Percentiles rank a stretch among this genome's conserved stretches.
These are phyloP conservation scores for Barnettozyma pratensis DNA, from an alignment of 805 yeast genomes.

Conservation along the genomic window DNA sequence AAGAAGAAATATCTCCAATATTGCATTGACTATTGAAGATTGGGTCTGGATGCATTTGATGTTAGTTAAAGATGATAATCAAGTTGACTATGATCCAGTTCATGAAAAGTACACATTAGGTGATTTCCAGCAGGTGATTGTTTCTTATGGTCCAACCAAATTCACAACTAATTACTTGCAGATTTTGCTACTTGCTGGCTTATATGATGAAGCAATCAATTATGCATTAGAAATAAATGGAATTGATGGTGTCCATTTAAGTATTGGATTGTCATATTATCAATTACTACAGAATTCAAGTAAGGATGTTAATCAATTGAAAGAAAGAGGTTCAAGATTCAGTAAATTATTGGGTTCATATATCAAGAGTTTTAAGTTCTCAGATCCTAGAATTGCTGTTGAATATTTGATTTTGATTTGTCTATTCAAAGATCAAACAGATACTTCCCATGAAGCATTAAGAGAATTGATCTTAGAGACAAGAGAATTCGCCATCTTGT, in stretches of 20 bases:
- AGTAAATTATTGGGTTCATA: conserved; percentile 72
- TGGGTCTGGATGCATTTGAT: conserved; percentile 95
- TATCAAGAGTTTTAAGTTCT: conserved; percentile 73
- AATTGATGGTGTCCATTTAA: conserved; percentile 84
- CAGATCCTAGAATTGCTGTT: conserved; percentile 89
- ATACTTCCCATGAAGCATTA: conserved; percentile 69
- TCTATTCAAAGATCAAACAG: conserved; percentile 43
- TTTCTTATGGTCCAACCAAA: conserved; percentile 66
- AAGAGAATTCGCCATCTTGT: conserved; percentile 70
- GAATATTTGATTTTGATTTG: conserved; percentile 78
- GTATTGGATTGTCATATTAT: conserved; percentile 72
- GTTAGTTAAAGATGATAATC: conserved; percentile 56
- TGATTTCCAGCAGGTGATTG: conserved; percentile 68
- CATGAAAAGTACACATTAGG: conserved; percentile 67
- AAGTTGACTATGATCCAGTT: conserved; percentile 41
- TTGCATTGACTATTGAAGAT: conserved; percentile 80
- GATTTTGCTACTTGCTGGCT: conserved; percentile 67
- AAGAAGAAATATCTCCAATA: conserved; percentile 58
- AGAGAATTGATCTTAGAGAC: conserved; percentile 83
- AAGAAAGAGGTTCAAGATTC: conserved; percentile 35
- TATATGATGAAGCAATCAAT: conserved; percentile 75
- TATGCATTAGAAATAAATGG: conserved; percentile 60
- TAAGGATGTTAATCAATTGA: conserved; percentile 28
- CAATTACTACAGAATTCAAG: conserved; percentile 54
- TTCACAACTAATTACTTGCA: conserved; percentile 73